Base-by-base conservation (phyloP, 441 rosid genomes). In the Syzygium syzygioides region DNA sequence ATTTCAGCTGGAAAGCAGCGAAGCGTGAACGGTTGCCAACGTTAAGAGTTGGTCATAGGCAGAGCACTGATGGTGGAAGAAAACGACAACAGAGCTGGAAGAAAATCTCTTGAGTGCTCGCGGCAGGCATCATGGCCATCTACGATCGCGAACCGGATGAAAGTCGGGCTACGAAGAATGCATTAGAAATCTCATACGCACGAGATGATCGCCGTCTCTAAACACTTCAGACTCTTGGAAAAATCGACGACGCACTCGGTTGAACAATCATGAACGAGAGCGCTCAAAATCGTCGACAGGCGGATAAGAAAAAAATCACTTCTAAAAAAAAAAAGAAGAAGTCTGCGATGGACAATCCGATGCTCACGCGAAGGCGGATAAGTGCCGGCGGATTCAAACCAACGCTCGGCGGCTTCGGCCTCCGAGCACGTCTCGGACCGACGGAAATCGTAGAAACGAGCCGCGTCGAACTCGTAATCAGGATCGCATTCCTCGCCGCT, bases 381-480 rank as follows among this genome's bases (percentile, higher is more conserved):
- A 9, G 87, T 50, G 60, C 52, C 80, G 20, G 84, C 89, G 60
- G 2, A 64, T 23, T 84, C 62, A 68, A 88, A 88, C 89, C 89
- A 88, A 14, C 83, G 59, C 50, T 88, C 87, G 2, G 89, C 89
- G 15, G 85, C 89, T 64, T 88, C 87, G 62, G 28, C 54, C 37
- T 88, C 87, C 79, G 50, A 60, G 30, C 56, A 15, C 45, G 89
- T 83, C 71, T 88, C 89, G 20, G 55, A 50, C 19, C 37, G 87
- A 55, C 59, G 15, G 41, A 88, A 88, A 62, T 88, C 87, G 57
- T 28, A 88, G 64, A 45, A 85, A 30, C 87, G 87, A 48, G 89
- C 79, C 6, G 89, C 89, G 20, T 88, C 89, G 30, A 88, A 88
- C 66, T 88, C 89, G 53, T 85, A 88, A 88, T 85, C 55, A 20